Conservation (phyloP, 441 rosid species). For the Hypseocharis bilobata region DNA sequence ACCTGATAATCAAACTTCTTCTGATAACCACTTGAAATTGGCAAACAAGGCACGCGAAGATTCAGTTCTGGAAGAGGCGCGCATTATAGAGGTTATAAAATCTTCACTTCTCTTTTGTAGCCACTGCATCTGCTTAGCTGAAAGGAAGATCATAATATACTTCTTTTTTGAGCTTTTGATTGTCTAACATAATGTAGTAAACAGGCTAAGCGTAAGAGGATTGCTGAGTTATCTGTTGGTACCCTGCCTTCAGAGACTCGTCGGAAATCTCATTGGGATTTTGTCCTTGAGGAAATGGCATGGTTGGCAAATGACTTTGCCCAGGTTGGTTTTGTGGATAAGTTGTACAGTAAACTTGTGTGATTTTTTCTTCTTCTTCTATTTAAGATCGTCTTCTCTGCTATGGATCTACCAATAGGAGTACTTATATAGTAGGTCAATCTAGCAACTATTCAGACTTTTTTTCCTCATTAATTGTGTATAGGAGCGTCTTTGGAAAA, state of each 20-base stretch:
- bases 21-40: slow-evolving; percentile 33
- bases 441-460: slow-evolving; percentile 5
- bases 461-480: slow-evolving; percentile 15
- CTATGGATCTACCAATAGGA: slow-evolving; percentile 15
- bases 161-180: slow-evolving; percentile 12
- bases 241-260: slow-evolving; percentile 39
- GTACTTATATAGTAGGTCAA: slow-evolving; percentile 1
- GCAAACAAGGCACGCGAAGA: slow-evolving; percentile 61
- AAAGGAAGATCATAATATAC: slow-evolving; percentile 19
- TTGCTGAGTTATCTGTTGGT: slow-evolving; percentile 71
- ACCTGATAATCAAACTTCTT: slow-evolving; percentile 38
- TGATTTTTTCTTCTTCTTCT: slow-evolving; percentile 6
- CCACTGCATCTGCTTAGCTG: slow-evolving; percentile 15
- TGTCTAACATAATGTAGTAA: slow-evolving; percentile 26
- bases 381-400: neutral
- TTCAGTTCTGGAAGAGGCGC: slow-evolving; percentile 84
- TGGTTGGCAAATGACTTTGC: slow-evolving; percentile 99
- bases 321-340: slow-evolving; percentile 54
- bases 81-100: slow-evolving; percentile 61
- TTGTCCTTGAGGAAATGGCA: slow-evolving; percentile 96
- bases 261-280: slow-evolving; percentile 80
- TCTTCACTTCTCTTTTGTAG: slow-evolving; percentile 18
- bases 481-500: slow-evolving; percentile 98
- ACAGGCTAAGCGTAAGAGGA: slow-evolving; percentile 85
- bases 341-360: slow-evolving; percentile 8